A percentile compares a stretch with the other conserved stretches of the same genome.
phyloP scores from a whole-genome alignment of 768 basidiomycete genomes.

The Mycena belliarum region DNA sequence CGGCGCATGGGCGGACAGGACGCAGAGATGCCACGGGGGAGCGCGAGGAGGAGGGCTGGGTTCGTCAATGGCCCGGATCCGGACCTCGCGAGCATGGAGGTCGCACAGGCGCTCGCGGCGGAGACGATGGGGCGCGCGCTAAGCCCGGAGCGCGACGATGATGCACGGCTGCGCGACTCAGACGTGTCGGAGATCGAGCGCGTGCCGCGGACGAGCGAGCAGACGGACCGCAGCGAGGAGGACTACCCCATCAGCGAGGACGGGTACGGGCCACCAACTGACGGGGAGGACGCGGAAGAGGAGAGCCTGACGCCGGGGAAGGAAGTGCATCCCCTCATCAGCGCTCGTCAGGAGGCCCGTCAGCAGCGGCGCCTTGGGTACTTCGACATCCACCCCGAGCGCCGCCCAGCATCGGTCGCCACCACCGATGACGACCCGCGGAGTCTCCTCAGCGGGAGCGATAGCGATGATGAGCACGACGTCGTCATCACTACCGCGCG shows the following conservation, averaged over 20 bases:
- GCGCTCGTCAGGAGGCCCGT: slow-evolving; percentile 32
- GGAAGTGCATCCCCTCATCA: slow-evolving; percentile 18
- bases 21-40: slow-evolving; percentile 32
- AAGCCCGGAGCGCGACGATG: slow-evolving; percentile 27
- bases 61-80: slow-evolving; percentile 48
- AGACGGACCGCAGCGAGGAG: slow-evolving; percentile 15
- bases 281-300: slow-evolving; percentile 3
- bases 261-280: neutral
- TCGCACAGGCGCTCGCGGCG: slow-evolving; percentile 68
- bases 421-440: slow-evolving; percentile 36
- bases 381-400: slow-evolving; percentile 79
- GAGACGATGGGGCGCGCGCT: slow-evolving; percentile 25
- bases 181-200: slow-evolving; percentile 54
- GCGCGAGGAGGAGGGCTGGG: slow-evolving; percentile 33
- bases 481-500: neutral
- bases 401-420: slow-evolving; percentile 42
- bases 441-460: slow-evolving; percentile 37
- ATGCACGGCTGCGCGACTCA: slow-evolving; percentile 39
- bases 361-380: slow-evolving; percentile 59
- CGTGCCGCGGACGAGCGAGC: slow-evolving; percentile 39
- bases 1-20: slow-evolving; percentile 61
- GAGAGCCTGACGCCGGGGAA: slow-evolving; percentile 10
- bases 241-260: slow-evolving; percentile 16
- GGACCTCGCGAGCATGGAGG: slow-evolving; percentile 71
- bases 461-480: slow-evolving; percentile 31